A percentile compares a stretch with the other conserved stretches of the same genome.
phyloP scores from a whole-genome alignment of 805 yeast genomes.

The Spathaspora boniae region DNA sequence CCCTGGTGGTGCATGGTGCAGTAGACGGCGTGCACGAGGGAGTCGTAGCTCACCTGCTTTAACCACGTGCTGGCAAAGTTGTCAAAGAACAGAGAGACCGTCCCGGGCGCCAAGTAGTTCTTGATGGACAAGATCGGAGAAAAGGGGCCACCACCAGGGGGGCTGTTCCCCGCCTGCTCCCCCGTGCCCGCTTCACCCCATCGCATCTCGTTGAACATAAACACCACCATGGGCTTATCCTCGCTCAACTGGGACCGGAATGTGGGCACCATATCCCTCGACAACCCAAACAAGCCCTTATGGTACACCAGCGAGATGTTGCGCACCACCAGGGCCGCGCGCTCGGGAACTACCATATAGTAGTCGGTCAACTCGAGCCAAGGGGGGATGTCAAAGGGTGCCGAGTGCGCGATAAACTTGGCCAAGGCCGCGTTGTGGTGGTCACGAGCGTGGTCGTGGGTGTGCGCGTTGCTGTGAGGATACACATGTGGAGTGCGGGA shows the following conservation, averaged over 20 bases:
- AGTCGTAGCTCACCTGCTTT: conserved; percentile 23
- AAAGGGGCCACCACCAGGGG: no score
- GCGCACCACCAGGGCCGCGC: conserved; percentile 9
- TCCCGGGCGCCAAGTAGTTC: conserved; percentile 15
- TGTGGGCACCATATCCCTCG: conserved; percentile 18
- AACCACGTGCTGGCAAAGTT: conserved; percentile 41
- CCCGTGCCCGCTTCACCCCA: conserved; percentile 2
- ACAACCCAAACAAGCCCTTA: conserved; percentile 10
- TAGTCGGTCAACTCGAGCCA: conserved; percentile 33
- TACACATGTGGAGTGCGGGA: conserved; percentile 4
- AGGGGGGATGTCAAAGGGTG: conserved; percentile 39
- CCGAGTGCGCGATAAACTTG: conserved; percentile 23
- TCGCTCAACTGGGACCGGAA: conserved; percentile 21
- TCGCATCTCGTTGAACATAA: conserved; percentile 17
- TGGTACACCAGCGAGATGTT: conserved; percentile 12
- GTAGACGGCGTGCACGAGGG: conserved; percentile 39
- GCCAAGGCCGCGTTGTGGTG: conserved; percentile 15
- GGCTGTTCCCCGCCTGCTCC: conserved; percentile 1
- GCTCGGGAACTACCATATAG: conserved; percentile 35
- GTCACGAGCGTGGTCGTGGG: no score
- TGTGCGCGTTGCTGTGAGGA: no score
- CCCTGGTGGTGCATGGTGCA: conserved; percentile 33
- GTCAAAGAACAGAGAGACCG: conserved; percentile 35
- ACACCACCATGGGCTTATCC: conserved; percentile 35
- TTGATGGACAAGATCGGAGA: conserved; percentile 21